Evolutionary conservation across 257 asterid species (phyloP).

Genomic region (Ocimum tenuiflorum): DNA sequence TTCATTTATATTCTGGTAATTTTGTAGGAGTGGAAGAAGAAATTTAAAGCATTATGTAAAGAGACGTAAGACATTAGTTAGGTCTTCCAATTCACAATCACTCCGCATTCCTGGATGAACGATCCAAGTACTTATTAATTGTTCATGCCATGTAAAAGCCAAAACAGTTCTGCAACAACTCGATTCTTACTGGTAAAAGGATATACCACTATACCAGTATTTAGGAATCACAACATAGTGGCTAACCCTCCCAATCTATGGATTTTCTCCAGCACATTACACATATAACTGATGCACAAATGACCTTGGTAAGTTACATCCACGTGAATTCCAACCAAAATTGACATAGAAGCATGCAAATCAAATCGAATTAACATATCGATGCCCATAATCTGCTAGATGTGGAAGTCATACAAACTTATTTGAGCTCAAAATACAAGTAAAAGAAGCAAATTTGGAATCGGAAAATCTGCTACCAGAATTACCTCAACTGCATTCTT

Average conservation of each 20-base stretch:
- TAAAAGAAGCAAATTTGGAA: neutral
- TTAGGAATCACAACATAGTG: neutral
- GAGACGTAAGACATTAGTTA: neutral
- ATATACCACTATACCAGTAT: neutral
- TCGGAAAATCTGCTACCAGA: neutral
- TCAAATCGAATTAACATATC: neutral
- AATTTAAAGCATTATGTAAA: neutral
- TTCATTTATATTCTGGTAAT: neutral
- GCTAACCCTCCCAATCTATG: neutral
- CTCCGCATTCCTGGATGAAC: neutral
- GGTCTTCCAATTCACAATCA: neutral
- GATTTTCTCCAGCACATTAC: neutral
- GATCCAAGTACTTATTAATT: neutral
- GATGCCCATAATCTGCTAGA: neutral
- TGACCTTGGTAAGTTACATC: neutral
- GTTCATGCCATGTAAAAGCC: neutral
- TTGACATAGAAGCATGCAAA: neutral
- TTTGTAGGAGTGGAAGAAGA: neutral
- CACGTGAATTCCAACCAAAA: neutral
- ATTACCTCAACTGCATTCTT: slow-evolving; percentile 82
- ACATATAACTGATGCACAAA: neutral
- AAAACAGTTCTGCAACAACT: neutral
- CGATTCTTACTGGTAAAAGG: neutral
- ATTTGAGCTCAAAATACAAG: neutral
- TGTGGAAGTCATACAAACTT: neutral